Base-by-base conservation (phyloP, 768 basidiomycete species). In the Pholiota conissans region DNA sequence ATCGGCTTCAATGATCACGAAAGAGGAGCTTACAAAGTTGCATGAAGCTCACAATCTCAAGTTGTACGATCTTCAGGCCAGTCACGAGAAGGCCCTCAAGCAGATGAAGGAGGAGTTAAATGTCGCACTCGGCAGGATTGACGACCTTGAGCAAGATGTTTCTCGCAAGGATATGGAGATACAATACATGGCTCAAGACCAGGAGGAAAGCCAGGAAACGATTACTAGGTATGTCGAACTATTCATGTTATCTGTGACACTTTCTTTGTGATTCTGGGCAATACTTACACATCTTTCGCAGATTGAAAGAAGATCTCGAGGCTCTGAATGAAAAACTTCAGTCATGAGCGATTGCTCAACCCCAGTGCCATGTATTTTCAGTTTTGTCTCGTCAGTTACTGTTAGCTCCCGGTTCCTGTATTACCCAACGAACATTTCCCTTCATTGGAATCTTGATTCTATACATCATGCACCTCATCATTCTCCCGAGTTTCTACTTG, bases 11-110 rank as follows among this genome's bases (percentile, higher is more conserved):
- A 80, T 76, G 14, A 84, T 91, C 7, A 83, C 90, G 32, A 87
- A 85, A 63, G 91, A 91, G 61, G 91, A 94, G 55, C 73, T 95
- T 37, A 84, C 86, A 68, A 82, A 79, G 65, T 73, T 91, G 66
- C 89, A 94, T 61, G 89, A 91, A 69, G 93, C 93, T 5, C 93
- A 95, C 70, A 90, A 89, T 68, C 76, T 88, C 60, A 93, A 89
- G 75, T 68, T 95, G 62, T 75, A 86, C 51, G 91, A 93, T 71
- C 61, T 93, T 54, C 78, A 88, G 67, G 85, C 86, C 14, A 83
- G 81, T 20, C 84, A 90, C 65, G 84, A 85, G 28, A 85, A 84
- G 62, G 75, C 74, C 26, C 67, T 85, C 48, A 82, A 81, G 62
- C 75, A 63, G 35, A 53, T 87, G 49, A 79, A 73, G 65, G 80